A percentile compares a stretch with the other conserved stretches of the same genome.
Conservation (phyloP, 1,284 basidiomycete species). For the Cutaneotrichosporon dermatis region DNA sequence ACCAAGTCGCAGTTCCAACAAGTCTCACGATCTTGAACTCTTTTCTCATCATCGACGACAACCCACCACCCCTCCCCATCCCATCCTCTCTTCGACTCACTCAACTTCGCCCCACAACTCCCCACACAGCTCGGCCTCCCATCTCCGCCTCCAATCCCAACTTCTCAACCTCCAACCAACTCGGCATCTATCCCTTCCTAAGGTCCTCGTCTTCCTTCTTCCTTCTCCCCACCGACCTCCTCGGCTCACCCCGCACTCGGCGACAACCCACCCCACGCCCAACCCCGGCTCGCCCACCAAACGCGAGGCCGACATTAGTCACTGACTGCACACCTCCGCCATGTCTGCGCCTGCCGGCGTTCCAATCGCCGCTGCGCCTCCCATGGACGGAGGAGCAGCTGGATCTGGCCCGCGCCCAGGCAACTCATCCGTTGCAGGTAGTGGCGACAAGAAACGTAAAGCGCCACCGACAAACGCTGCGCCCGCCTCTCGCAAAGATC, state of each 20-base stretch:
- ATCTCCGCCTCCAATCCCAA: too few relatives aligned
- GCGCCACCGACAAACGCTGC: conserved; percentile 23
- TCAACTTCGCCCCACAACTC: too few relatives aligned
- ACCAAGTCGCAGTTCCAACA: too few relatives aligned
- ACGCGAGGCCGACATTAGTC: neutral
- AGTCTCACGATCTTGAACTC: too few relatives aligned
- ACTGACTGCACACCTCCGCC: neutral
- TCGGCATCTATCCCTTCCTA: neutral
- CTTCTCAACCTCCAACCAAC: neutral
- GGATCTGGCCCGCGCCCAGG: neutral
- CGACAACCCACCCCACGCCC: neutral
- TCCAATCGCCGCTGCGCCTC: conserved; percentile 12
- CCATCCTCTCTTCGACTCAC: too few relatives aligned
- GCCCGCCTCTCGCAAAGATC: conserved; percentile 13
- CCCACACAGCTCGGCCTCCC: too few relatives aligned
- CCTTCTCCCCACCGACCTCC: neutral
- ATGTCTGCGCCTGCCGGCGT: conserved; percentile 19
- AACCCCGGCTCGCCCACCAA: conserved; percentile 1
- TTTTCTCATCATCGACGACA: too few relatives aligned
- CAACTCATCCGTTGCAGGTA: conserved; percentile 7
- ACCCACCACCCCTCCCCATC: too few relatives aligned
- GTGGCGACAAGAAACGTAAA: conserved; percentile 49
- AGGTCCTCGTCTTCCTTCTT: neutral
- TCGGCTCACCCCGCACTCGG: neutral
- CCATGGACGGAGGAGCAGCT: conserved; percentile 1